Evolutionary conservation across 306 rosid genomes (phyloP).

Genomic region (Alnus rubra): DNA sequence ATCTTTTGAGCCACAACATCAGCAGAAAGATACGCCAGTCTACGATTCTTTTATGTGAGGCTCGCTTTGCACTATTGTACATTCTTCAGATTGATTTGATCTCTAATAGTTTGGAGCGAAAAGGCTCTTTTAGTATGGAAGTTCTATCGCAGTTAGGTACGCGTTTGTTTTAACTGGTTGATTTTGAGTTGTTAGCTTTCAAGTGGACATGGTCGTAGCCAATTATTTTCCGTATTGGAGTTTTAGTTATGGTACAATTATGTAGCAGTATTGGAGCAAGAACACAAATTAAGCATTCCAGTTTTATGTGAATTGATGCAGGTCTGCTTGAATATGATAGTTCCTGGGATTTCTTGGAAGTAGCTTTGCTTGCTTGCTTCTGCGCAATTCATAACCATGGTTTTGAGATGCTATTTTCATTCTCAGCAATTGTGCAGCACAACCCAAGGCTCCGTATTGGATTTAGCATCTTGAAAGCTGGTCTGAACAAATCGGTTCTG

Average conservation of each 20-base stretch:
- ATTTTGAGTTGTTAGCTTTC: background rate
- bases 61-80: constrained; percentile 85
- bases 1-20: no score
- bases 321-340: constrained; percentile 83
- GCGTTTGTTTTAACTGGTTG: constrained; percentile 22
- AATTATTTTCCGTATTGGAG: background rate
- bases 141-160: constrained; percentile 80
- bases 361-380: constrained; percentile 90
- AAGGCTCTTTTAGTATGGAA: constrained; percentile 77
- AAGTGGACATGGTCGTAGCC: background rate
- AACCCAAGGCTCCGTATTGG: constrained; percentile 88
- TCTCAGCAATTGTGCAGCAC: constrained; percentile 94
- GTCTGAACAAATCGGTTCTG: constrained; percentile 88
- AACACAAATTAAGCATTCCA: constrained; percentile 18
- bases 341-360: constrained; percentile 92
- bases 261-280: constrained; percentile 8
- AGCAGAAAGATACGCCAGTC: no score
- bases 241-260: constrained; percentile 3
- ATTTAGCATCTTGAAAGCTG: constrained; percentile 92
- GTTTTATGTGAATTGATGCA: constrained; percentile 45
- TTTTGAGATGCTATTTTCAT: constrained; percentile 85
- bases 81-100: constrained; percentile 64
- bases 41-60: no score
- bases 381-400: constrained; percentile 97
- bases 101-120: constrained; percentile 66